A percentile compares a stretch with the other conserved stretches of the same genome.
Conservation (phyloP, 768 basidiomycete species). For the Megacollybia marginata region DNA sequence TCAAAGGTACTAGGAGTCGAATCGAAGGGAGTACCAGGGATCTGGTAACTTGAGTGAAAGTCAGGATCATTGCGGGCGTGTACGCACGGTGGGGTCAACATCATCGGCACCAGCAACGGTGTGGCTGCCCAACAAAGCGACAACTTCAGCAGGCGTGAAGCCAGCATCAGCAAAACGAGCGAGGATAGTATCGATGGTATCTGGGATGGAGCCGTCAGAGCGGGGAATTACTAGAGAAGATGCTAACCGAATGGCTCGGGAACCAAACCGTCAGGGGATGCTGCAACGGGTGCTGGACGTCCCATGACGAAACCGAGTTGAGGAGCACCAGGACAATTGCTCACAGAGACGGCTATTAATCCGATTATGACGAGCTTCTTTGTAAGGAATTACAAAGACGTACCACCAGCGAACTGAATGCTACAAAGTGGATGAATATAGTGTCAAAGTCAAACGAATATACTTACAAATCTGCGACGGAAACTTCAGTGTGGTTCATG, state of each 20-base stretch:
- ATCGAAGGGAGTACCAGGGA: slow-evolving; percentile 32
- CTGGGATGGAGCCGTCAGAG: slow-evolving; percentile 8
- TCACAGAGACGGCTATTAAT: slow-evolving; percentile 20
- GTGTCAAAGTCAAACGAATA: too few species aligned
- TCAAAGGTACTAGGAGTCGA: slow-evolving; percentile 37
- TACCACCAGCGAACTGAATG: slow-evolving; percentile 25
- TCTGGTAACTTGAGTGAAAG: background rate
- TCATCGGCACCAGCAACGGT: slow-evolving; percentile 10
- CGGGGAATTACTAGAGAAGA: background rate
- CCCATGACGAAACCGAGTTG: slow-evolving; percentile 20
- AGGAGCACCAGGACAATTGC: slow-evolving; percentile 28
- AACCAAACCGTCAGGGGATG: slow-evolving; percentile 11
- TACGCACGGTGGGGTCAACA: slow-evolving; percentile 7
- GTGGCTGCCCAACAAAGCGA: slow-evolving; percentile 10
- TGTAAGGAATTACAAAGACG: too few species aligned
- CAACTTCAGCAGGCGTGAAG: slow-evolving; percentile 8
- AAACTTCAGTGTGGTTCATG: slow-evolving; percentile 25
- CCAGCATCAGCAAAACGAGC: slow-evolving; percentile 11
- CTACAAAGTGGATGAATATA: background rate
- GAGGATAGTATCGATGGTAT: slow-evolving; percentile 12
- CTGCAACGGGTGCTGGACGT: slow-evolving; percentile 9
- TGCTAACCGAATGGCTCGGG: slow-evolving; percentile 14
- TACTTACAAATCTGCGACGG: slow-evolving; percentile 39
- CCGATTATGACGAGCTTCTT: too few species aligned
- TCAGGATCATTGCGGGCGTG: background rate